Evolutionary conservation across 768 basidiomycete species (phyloP).

Genomic region (Naganishia vaughanmartiniae): DNA sequence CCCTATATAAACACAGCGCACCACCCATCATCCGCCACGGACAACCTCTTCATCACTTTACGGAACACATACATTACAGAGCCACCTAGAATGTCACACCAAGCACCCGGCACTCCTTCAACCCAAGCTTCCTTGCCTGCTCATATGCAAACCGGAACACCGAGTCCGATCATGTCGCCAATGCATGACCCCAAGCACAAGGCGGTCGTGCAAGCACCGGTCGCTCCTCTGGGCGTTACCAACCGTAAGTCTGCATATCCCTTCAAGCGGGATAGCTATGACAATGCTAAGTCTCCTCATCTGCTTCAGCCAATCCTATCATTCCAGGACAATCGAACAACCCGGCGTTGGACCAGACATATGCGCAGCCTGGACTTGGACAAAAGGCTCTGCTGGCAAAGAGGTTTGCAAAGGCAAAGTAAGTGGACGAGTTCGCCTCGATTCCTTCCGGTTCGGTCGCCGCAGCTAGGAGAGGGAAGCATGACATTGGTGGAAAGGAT

Average conservation of each 20-base stretch:
- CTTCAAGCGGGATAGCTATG: background rate
- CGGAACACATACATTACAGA: background rate
- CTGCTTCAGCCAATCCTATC: slow-evolving; percentile 40
- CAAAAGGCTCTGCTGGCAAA: slow-evolving; percentile 89
- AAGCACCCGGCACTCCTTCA: background rate
- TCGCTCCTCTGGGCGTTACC: slow-evolving; percentile 43
- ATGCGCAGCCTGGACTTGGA: slow-evolving; percentile 58
- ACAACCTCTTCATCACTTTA: background rate
- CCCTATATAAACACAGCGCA: background rate
- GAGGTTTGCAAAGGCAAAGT: slow-evolving; percentile 87
- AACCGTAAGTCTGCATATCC: slow-evolving; percentile 44
- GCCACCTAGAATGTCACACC: slow-evolving; percentile 8
- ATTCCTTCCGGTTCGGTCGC: background rate
- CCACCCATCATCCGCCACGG: background rate
- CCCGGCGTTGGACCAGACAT: slow-evolving; percentile 27
- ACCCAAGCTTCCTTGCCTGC: slow-evolving; percentile 11
- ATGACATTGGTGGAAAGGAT: background rate
- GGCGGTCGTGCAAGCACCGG: slow-evolving; percentile 41
- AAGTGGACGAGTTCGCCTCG: slow-evolving; percentile 49
- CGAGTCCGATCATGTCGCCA: slow-evolving; percentile 39
- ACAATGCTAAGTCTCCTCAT: background rate
- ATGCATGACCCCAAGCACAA: slow-evolving; percentile 51
- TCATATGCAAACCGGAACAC: slow-evolving; percentile 19
- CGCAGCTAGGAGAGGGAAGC: background rate
- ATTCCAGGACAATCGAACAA: slow-evolving; percentile 45